Percentiles rank a stretch among this genome's conserved stretches.
These are phyloP conservation scores for Fonsecaea pedrosoi DNA, from an alignment of 2,329 filamentous ascomycete genomes.

Conservation along the genomic window DNA sequence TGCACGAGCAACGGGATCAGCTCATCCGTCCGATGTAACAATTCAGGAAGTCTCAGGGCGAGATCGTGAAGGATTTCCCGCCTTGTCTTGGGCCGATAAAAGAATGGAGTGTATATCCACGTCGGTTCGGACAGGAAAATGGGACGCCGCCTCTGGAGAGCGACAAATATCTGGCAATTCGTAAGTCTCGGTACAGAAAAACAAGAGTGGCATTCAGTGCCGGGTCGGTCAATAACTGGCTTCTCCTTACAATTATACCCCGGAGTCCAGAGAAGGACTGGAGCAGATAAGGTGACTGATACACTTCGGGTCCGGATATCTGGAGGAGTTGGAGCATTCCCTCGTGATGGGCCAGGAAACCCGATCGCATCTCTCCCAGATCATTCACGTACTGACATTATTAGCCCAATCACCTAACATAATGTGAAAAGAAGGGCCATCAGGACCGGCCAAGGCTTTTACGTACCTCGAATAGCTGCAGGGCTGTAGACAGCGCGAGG, in stretches of 20 bases:
- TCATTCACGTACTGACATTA: slow-evolving; percentile 13
- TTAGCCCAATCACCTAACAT: not conserved
- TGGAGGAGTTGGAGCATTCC: slow-evolving; percentile 18
- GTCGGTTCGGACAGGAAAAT: not conserved
- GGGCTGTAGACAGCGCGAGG: slow-evolving; percentile 11
- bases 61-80: slow-evolving; percentile 17
- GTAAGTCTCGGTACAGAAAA: not conserved
- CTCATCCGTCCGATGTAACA: slow-evolving; percentile 1
- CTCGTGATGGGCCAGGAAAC: slow-evolving; percentile 15
- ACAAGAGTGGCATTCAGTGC: not conserved
- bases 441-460: not conserved
- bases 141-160: not conserved
- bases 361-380: not conserved
- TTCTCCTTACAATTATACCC: slow-evolving; percentile 7
- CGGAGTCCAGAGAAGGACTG: slow-evolving; percentile 13
- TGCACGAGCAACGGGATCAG: not conserved
- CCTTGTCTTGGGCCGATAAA: not conserved
- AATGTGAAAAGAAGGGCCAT: not conserved
- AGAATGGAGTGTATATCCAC: slow-evolving; percentile 13
- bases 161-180: slow-evolving; percentile 4
- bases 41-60: not conserved
- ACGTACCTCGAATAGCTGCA: slow-evolving; percentile 19
- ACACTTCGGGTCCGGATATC: slow-evolving; percentile 15
- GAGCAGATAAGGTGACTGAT: slow-evolving; percentile 5
- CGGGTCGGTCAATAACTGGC: not conserved